phyloP scores from a whole-genome alignment of 306 rosid species.

The Vigna unguiculata region DNA sequence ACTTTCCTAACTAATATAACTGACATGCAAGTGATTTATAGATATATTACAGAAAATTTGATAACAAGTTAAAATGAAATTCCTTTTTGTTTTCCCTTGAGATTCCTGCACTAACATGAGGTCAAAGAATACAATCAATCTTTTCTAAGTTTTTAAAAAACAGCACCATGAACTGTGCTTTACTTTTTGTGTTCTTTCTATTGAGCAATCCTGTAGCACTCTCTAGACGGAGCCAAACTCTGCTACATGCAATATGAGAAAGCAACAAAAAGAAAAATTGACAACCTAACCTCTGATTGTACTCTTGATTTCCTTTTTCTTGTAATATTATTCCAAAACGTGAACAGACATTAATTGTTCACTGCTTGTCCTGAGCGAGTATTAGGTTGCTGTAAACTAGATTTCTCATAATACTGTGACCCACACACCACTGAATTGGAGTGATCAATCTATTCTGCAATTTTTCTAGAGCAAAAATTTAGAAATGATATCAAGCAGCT shows the following conservation, averaged over 20 bases:
- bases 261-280: conserved; percentile 38
- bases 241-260: conserved; percentile 44
- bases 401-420: conserved; percentile 37
- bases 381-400: conserved; percentile 35
- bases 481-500: not conserved
- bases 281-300: conserved; percentile 27
- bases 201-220: conserved; percentile 27
- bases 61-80: conserved; percentile 8
- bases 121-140: conserved; percentile 11
- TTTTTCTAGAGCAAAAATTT: not conserved
- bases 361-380: conserved; percentile 8
- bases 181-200: conserved; percentile 32
- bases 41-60: not conserved
- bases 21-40: not conserved
- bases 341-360: conserved; percentile 34
- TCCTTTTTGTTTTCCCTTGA: not conserved
- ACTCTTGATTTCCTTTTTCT: conserved; percentile 9
- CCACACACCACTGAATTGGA: conserved; percentile 23
- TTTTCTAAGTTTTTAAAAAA: conserved; percentile 10
- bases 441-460: not conserved
- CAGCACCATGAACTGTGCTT: not conserved
- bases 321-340: conserved; percentile 3
- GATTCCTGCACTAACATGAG: conserved; percentile 17
- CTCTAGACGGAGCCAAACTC: conserved; percentile 27
- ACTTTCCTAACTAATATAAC: not conserved